phyloP scores from a whole-genome alignment of 2,329 filamentous ascomycete genomes.

The Aspergillus glaucus region DNA sequence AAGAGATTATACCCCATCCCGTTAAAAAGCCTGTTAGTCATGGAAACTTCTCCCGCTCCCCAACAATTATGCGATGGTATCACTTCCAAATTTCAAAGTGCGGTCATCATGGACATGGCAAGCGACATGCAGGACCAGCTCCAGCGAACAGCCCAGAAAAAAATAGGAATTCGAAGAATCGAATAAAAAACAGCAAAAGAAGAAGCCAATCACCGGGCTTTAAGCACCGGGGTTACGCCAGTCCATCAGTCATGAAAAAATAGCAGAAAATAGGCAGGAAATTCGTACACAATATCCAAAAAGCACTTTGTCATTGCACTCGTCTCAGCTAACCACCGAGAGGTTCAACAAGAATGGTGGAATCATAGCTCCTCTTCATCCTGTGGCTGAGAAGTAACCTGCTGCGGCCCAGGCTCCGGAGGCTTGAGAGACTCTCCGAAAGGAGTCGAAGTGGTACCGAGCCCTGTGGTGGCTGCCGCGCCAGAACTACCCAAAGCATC shows the following conservation, averaged over 20 bases:
- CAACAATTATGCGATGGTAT: slow-evolving; percentile 12
- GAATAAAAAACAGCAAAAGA: neutral
- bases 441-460: slow-evolving; percentile 4
- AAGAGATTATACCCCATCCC: neutral
- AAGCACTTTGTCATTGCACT: too few relatives aligned
- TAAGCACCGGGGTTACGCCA: slow-evolving; percentile 1
- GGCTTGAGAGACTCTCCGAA: slow-evolving; percentile 16
- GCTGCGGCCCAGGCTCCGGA: slow-evolving; percentile 3
- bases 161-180: neutral
- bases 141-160: neutral
- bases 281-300: too few relatives aligned
- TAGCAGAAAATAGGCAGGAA: neutral
- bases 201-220: neutral
- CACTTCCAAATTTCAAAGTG: neutral
- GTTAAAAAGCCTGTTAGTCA: neutral
- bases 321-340: too few relatives aligned
- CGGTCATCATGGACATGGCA: neutral
- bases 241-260: neutral
- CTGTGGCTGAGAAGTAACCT: slow-evolving; percentile 1
- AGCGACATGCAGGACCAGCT: neutral
- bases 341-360: too few relatives aligned
- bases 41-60: neutral
- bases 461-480: slow-evolving; percentile 10
- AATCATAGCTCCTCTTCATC: slow-evolving; percentile 27
- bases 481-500: slow-evolving; percentile 25